Evolutionary conservation across 495 filamentous ascomycete species (phyloP), one percentile per base, ranked within the genome.

Genomic region (Daldinia childiae): DNA sequence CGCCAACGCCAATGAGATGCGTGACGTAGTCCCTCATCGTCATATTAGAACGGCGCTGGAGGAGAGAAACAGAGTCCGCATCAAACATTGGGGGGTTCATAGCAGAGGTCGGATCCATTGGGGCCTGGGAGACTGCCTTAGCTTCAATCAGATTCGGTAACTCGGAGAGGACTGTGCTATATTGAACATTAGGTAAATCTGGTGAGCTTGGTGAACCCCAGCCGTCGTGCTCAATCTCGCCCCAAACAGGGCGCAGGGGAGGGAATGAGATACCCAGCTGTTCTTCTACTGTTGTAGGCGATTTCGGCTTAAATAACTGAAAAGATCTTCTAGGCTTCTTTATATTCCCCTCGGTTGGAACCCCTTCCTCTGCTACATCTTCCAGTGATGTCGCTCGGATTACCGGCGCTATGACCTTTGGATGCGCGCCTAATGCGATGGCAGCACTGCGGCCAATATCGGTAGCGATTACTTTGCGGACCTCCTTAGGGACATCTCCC

Each of bases 81-180:
- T 87, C 84, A 8, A 86, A 77, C 41, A 78, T 34, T 6, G 83
- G 80, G 27, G 80, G 80, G 3, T 82, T 71, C 9, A 80, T 61
- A 12, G 67, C 69, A 58, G 83, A 86, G 15, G 74, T 66, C 5
- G 81, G 79, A 62, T 94, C 90, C 0, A 85, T 79, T 0, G 92
- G 92, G 1, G 93, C 93, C 41, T 95, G 84, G 0, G 93, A 91
- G 12, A 95, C 89, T 6, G 94, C 95, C 80, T 94, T 94, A 0
- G 93, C 94, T 79, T 99, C 95, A 64, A 99, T 93, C 24, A 99
- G 84, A 74, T 97, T 91, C 2, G 95, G 92, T 14, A 99, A 83
- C 81, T 98, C 96, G 19, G 84, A 82, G 12, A 99, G 87, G n/a
- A 99, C 92, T 0, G 86, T 88, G 41, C 83, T 83, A 76, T 95